Conservation (phyloP, 2,329 filamentous ascomycete genomes). For the Aspergillus transmontanensis region DNA sequence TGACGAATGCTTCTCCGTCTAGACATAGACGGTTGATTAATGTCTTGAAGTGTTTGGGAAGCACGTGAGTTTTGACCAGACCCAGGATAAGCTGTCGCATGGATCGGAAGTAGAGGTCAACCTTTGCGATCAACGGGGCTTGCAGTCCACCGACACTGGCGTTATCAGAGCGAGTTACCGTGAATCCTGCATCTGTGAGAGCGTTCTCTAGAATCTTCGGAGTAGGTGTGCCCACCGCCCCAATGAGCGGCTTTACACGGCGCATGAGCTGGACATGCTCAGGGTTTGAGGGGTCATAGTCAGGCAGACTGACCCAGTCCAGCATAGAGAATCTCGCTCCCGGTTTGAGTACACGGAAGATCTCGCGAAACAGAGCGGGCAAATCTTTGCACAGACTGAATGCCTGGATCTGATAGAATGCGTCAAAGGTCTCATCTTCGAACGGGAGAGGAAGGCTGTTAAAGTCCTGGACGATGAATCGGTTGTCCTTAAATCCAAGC, state of each 20-base stretch:
- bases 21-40: conserved; percentile 57
- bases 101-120: conserved; percentile 57
- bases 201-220: conserved; percentile 51
- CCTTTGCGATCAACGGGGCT: conserved; percentile 57
- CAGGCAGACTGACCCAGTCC: conserved; percentile 57
- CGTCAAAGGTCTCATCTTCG: conserved; percentile 52
- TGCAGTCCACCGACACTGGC: conserved; percentile 56
- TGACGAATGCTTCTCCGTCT: conserved; percentile 57
- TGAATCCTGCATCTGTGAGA: conserved; percentile 52
- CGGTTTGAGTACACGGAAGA: conserved; percentile 54
- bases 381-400: conserved; percentile 57
- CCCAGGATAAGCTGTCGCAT: conserved; percentile 53
- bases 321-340: conserved; percentile 54
- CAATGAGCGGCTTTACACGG: conserved; percentile 58
- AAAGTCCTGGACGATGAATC: conserved; percentile 55
- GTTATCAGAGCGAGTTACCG: conserved; percentile 53
- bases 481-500: conserved; percentile 47
- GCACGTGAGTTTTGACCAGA: conserved; percentile 49
- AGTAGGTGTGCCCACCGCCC: conserved; percentile 58
- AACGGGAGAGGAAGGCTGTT: conserved; percentile 57
- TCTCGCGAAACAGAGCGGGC: conserved; percentile 50
- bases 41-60: conserved; percentile 56
- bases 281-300: conserved; percentile 51
- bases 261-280: conserved; percentile 56
- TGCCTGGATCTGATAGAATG: conserved; percentile 61